Evolutionary conservation across 495 filamentous ascomycete genomes (phyloP).

Genomic region (Penicilliopsis zonata): DNA sequence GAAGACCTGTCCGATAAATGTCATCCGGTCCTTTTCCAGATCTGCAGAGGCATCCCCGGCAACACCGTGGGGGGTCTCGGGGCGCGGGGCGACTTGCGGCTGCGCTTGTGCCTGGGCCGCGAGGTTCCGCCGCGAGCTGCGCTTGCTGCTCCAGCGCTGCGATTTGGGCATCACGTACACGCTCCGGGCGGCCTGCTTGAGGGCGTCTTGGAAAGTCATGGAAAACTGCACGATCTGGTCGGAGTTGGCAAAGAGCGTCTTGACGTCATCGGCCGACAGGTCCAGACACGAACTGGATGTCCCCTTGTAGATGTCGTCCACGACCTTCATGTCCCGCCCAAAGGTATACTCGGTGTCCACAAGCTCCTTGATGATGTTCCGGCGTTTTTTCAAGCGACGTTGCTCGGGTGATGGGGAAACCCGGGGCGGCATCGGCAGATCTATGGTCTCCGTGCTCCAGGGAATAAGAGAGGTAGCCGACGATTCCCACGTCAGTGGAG

Average conservation of each 20-base stretch:
- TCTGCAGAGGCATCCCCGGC: constrained; percentile 34
- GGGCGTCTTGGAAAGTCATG: constrained; percentile 57
- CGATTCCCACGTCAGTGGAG: constrained; percentile 23
- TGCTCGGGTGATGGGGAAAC: constrained; percentile 42
- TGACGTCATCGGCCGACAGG: constrained; percentile 72
- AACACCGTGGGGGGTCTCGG: constrained; percentile 20
- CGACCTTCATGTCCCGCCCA: constrained; percentile 85
- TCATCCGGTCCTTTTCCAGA: constrained; percentile 63
- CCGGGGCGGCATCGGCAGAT: constrained; percentile 13
- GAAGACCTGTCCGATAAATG: constrained; percentile 72
- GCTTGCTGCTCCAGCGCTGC: constrained; percentile 44
- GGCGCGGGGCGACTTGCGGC: too few relatives aligned
- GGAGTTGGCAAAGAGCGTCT: constrained; percentile 79
- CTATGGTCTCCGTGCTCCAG: constrained; percentile 15
- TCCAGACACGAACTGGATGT: constrained; percentile 73
- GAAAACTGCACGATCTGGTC: constrained; percentile 79
- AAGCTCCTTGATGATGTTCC: constrained; percentile 76
- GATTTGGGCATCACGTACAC: constrained; percentile 57
- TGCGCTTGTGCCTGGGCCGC: too few relatives aligned
- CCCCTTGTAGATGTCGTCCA: constrained; percentile 94
- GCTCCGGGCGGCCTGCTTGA: constrained; percentile 63
- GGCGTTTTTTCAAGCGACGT: constrained; percentile 49
- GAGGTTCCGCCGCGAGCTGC: constrained; percentile 30
- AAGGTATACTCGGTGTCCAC: constrained; percentile 85
- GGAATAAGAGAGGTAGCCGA: constrained; percentile 29